Base-by-base conservation (phyloP, 75 land plant genomes). In the Pseudotsuga menziesii region DNA sequence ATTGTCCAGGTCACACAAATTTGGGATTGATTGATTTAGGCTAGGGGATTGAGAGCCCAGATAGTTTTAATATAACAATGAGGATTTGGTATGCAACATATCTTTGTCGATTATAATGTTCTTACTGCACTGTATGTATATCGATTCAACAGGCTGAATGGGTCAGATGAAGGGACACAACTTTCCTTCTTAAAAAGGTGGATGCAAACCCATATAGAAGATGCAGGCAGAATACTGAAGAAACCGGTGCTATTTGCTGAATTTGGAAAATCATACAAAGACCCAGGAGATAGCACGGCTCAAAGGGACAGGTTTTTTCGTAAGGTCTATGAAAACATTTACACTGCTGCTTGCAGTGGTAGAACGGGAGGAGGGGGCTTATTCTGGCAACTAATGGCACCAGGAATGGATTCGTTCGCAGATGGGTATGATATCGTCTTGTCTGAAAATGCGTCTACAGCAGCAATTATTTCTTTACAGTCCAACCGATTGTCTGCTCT, bases 181-280 rank as follows among this genome's bases (percentile, higher is more conserved):
- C 82, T 90, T 48, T 69, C 83, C 13, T 96, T 96, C 79, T 64
- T 92, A 64, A 75, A 77, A 66, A 79, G 81, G 4, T 96, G 99
- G 99, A 83, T 96, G 20, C 73, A 83, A 44, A 62, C 78, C 20
- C 99, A 96, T 85, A 84, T 94, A n/a, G 75, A 82, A 25, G 95
- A 94, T 73, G 92, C 93, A 0, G 72, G 76, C 59, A 73, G 64
- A 56, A 54, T 89, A 0, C 85, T 94, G 2, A 63, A 70, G 4
- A 92, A 92, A 83, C 99, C 99, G 20, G 58, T 96, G 25, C 79
- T 92, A 36, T 78, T 96, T 35, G 58, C 90, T 6, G 99, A 96
- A 78, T 94, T 96, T 61, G 99, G 99, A 2, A 89, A 90, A 76
- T 92, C 94, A 0, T 61, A 76, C 74, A 86, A 86, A 76, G 86